A percentile compares a stretch with the other conserved stretches of the same genome.
phyloP scores from a whole-genome alignment of 164 flowering plant genomes.

The Magnolia officinalis region DNA sequence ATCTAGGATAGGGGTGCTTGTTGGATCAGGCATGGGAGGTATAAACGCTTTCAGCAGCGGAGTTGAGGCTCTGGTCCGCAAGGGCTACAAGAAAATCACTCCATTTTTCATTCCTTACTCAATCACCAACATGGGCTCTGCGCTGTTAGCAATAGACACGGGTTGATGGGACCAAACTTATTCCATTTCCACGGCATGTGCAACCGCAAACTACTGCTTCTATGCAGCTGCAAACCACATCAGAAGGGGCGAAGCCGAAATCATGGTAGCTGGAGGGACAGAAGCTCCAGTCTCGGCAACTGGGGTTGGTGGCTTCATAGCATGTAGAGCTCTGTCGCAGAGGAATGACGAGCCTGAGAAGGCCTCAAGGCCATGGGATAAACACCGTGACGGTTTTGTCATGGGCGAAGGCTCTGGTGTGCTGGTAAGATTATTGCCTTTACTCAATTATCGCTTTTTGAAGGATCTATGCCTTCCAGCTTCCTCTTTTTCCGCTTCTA shows the following conservation, averaged over 20 bases:
- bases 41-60: constrained; percentile 51
- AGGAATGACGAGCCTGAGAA: constrained; percentile 21
- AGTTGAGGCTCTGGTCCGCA: constrained; percentile 48
- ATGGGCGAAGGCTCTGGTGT: constrained; percentile 83
- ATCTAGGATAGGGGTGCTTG: constrained; percentile 25
- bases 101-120: constrained; percentile 79
- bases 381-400: constrained; percentile 49
- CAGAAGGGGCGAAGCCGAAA: constrained; percentile 24
- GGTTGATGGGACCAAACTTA: constrained; percentile 83
- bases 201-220: constrained; percentile 74
- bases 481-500: too few relatives aligned
- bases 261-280: constrained; percentile 26
- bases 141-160: constrained; percentile 64
- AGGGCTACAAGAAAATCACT: constrained; percentile 61
- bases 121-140: constrained; percentile 74
- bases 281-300: constrained; percentile 21
- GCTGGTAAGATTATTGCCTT: constrained; percentile 34
- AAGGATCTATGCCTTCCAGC: too few relatives aligned
- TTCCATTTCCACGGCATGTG: constrained; percentile 77
- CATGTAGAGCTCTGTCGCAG: constrained; percentile 73
- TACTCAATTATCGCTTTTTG: not conserved
- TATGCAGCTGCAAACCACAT: constrained; percentile 75
- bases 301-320: constrained; percentile 54
- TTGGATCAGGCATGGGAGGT: constrained; percentile 82
- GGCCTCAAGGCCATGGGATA: constrained; percentile 28